Base-by-base conservation (phyloP, 1,139 yeast genomes). In the Debaryomyces singareniensis region DNA sequence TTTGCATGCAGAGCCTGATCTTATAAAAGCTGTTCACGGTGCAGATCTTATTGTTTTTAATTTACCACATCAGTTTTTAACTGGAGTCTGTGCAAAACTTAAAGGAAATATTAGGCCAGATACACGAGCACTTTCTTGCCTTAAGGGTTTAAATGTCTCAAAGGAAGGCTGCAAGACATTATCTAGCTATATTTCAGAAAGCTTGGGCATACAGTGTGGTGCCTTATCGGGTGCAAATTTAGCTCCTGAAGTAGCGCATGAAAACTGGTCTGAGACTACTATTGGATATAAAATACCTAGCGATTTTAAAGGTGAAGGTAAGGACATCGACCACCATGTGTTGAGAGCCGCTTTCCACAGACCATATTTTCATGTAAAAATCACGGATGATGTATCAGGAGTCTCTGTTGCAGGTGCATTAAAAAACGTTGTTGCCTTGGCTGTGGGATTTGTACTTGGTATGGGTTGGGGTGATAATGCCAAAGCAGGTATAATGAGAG, bases 401-500 rank as follows among this genome's bases (percentile, higher is more conserved):
- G 69, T 61, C 7, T 64, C 71, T 5, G 63, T 65, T n/a, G 72
- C 72, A 7, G 73, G 73, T 29, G 73, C 73, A 2, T 54, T 67
- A 42, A 67, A 67, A 49, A 67, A 67, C 36, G 51, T 67, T 15
- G 72, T 67, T 20, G 73, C 73, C 4, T 55, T 63, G 35, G 68
- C 71, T 6, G 73, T 64, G 15, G 73, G 73, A 4, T 64, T 67
- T 32, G 72, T 67, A 23, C 71, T 64, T 40, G 73, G 73, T 16
- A 53, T 55, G 33, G 70, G 70, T 15, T 67, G 73, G 73, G 73
- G 73, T 40, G 73, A 67, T 45, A 67, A 67, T 39, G 73, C 73
- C 29, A 67, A 67, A 45, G 61, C 71, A 11, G 73, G 72, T 27
- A 58, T 67, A 33, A 67, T 67, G 73, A 53, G 73, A 45, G 58